These are phyloP conservation scores for Zygosaccharomyces rouxii DNA, from an alignment of 805 yeast species.

Conservation along the genomic window DNA sequence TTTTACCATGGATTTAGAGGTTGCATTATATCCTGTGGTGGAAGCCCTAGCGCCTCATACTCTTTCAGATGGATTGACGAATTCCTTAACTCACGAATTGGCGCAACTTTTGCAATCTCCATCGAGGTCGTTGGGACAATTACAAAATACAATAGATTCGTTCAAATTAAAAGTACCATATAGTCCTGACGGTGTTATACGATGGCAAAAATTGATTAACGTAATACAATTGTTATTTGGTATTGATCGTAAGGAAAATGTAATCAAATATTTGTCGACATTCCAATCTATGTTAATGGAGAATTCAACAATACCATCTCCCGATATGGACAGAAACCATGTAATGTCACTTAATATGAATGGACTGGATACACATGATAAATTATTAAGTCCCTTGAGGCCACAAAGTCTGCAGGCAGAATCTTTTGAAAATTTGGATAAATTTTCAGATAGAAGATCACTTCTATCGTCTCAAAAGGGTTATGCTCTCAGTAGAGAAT, in stretches of 20 bases:
- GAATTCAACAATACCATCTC: conserved; percentile 10
- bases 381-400: conserved; percentile 18
- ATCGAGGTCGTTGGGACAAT: conserved; percentile 15
- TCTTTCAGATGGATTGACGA: conserved; percentile 17
- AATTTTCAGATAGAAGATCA: conserved; percentile 38
- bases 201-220: conserved; percentile 25
- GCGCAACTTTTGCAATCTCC: conserved; percentile 17
- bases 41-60: conserved; percentile 27
- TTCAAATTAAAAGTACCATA: conserved; percentile 18
- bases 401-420: conserved; percentile 33
- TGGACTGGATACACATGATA: conserved; percentile 14
- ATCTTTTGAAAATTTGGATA: conserved; percentile 39
- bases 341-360: conserved; percentile 7
- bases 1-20: conserved; percentile 23
- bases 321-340: conserved; percentile 6
- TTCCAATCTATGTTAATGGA: conserved; percentile 19
- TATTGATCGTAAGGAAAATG: conserved; percentile 19
- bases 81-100: conserved; percentile 19
- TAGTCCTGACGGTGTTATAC: conserved; percentile 13
- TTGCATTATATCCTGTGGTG: conserved; percentile 19
- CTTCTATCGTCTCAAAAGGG: conserved; percentile 28
- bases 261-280: conserved; percentile 19
- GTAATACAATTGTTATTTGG: conserved; percentile 18
- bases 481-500: conserved; percentile 7
- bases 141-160: conserved; percentile 20